Conservation (phyloP, 2,329 filamentous ascomycete species). For the Domatiomyces catenatus region DNA sequence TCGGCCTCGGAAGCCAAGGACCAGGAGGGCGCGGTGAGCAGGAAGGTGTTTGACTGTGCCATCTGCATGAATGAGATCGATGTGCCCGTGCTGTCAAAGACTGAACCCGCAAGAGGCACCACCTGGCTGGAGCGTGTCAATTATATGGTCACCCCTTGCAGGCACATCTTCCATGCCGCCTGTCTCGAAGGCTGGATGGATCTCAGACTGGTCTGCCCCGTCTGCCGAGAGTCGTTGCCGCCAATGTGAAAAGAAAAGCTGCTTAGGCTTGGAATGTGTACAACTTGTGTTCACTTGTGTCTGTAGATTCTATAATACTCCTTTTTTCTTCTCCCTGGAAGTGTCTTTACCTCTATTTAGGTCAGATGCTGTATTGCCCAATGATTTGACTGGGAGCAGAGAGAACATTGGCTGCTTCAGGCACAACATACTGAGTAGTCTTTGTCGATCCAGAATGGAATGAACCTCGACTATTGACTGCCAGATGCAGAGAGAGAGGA, state of each 20-base stretch:
- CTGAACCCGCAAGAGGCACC: conserved; percentile 27
- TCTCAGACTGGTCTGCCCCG: conserved; percentile 82
- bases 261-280: too few relatives aligned
- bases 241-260: conserved; percentile 53
- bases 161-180: conserved; percentile 84
- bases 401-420: too few relatives aligned
- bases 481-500: too few relatives aligned
- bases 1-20: conserved; percentile 25
- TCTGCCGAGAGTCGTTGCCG: conserved; percentile 78
- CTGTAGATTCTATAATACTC: too few relatives aligned
- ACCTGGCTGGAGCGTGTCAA: conserved; percentile 58
- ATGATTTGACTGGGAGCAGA: too few relatives aligned
- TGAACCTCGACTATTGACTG: too few relatives aligned
- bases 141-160: conserved; percentile 96
- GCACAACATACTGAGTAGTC: too few relatives aligned
- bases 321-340: too few relatives aligned
- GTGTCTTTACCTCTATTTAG: too few relatives aligned
- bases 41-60: conserved; percentile 66
- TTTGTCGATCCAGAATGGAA: too few relatives aligned
- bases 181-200: conserved; percentile 96
- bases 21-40: conserved; percentile 29
- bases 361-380: too few relatives aligned
- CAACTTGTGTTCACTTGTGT: too few relatives aligned
- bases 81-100: conserved; percentile 58
- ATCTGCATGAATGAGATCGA: conserved; percentile 89